phyloP scores from a whole-genome alignment of 192 early-diverging fungal genomes.

The Coemansia sp. region DNA sequence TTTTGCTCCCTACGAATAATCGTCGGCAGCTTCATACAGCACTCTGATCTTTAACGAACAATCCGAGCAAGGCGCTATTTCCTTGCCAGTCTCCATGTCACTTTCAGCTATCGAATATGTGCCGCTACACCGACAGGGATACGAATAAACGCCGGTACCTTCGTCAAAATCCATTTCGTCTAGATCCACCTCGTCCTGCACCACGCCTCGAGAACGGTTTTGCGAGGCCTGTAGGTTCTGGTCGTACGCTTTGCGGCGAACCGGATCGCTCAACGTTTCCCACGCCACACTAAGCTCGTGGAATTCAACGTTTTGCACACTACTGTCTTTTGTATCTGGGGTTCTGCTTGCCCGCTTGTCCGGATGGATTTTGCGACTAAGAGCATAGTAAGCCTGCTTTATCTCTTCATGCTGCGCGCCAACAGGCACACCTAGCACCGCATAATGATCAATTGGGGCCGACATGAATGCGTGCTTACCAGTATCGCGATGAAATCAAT shows the following conservation, averaged over 20 bases:
- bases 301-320: constrained; percentile 13
- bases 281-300: constrained; percentile 44
- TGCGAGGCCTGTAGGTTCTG: constrained; percentile 4
- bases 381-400: constrained; percentile 39
- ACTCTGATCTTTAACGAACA: constrained; percentile 72
- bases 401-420: constrained; percentile 32
- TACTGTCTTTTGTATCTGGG: background rate
- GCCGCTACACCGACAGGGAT: constrained; percentile 68
- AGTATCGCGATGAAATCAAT: no score
- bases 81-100: constrained; percentile 63
- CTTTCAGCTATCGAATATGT: constrained; percentile 61
- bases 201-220: constrained; percentile 48
- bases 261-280: constrained; percentile 33
- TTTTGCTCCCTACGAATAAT: constrained; percentile 10
- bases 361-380: constrained; percentile 37
- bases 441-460: constrained; percentile 18
- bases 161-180: constrained; percentile 80
- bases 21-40: constrained; percentile 62
- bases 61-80: constrained; percentile 63
- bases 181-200: constrained; percentile 74
- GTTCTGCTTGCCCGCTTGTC: constrained; percentile 20
- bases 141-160: constrained; percentile 46
- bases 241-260: constrained; percentile 36
- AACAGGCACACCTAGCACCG: constrained; percentile 15
- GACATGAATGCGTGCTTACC: no score